Conservation (phyloP, 305 asterid species). For the Striga hermonthica region DNA sequence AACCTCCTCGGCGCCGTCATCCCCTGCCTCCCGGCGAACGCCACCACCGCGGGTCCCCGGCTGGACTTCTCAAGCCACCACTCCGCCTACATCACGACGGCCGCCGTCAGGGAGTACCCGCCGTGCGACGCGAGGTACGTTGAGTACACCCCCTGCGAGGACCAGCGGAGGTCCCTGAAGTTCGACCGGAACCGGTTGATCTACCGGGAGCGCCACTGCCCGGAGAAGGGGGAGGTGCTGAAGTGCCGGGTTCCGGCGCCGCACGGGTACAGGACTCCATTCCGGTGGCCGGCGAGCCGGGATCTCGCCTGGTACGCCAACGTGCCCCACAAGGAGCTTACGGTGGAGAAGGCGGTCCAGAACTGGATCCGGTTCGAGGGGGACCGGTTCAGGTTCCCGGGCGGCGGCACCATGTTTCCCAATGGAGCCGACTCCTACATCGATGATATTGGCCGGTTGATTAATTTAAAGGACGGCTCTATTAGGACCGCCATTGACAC, state of each 20-base stretch:
- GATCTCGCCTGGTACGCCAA: constrained; percentile 56
- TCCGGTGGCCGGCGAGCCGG: constrained; percentile 47
- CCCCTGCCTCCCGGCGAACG: constrained; percentile 17
- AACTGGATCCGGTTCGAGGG: constrained; percentile 57
- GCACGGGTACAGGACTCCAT: constrained; percentile 45
- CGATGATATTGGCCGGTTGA: constrained; percentile 49
- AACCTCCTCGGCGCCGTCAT: constrained; percentile 18
- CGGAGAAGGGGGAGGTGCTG: constrained; percentile 35
- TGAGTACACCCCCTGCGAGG: constrained; percentile 58
- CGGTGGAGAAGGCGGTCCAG: constrained; percentile 59
- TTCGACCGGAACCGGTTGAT: constrained; percentile 37
- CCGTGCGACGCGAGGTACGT: constrained; percentile 37
- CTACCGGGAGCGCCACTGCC: constrained; percentile 54
- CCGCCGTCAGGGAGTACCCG: constrained; percentile 32
- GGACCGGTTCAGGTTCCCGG: constrained; percentile 54
- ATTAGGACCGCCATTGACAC: constrained; percentile 58
- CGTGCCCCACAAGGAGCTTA: constrained; percentile 54
- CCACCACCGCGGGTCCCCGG: constrained; percentile 8
- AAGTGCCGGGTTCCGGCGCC: constrained; percentile 53
- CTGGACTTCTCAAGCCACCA: constrained; percentile 47
- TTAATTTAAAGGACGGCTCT: constrained; percentile 46
- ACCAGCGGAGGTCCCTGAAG: constrained; percentile 38
- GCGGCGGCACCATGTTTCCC: constrained; percentile 64
- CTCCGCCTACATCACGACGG: constrained; percentile 27
- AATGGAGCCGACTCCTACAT: constrained; percentile 54